phyloP scores from a whole-genome alignment of 2,329 filamentous ascomycete species.

The Fusarium sp. region DNA sequence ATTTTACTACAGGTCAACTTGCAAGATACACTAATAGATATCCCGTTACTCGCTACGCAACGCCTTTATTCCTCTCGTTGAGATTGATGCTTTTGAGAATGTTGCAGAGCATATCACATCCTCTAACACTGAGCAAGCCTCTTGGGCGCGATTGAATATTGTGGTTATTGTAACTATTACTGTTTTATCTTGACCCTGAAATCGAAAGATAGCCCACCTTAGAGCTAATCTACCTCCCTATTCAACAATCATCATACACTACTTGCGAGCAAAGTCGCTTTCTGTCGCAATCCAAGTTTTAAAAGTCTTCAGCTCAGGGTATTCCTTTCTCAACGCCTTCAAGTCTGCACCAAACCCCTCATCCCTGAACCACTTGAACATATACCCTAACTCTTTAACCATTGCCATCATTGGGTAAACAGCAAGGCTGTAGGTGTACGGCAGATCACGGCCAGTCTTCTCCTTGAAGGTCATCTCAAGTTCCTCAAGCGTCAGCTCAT shows the following conservation, averaged over 20 bases:
- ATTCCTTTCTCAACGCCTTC: constrained; percentile 12
- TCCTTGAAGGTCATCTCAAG: constrained; percentile 1
- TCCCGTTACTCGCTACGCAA: constrained; percentile 15
- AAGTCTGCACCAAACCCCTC: constrained; percentile 13
- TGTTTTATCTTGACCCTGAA: background rate
- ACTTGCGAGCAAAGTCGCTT: constrained; percentile 17
- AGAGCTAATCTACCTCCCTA: no score
- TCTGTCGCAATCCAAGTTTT: constrained; percentile 12
- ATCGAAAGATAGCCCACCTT: background rate
- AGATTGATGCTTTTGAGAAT: background rate
- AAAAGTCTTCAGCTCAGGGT: constrained; percentile 2
- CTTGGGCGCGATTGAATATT: background rate
- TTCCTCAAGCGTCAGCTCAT: constrained; percentile 11
- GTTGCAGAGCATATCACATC: background rate
- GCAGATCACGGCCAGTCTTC: constrained; percentile 4
- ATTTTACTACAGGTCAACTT: background rate
- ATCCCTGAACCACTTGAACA: constrained; percentile 27
- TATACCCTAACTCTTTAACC: constrained; percentile 20
- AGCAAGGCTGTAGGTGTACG: constrained; percentile 10
- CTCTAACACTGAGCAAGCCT: no score
- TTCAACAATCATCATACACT: rapidly evolving
- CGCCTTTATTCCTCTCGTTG: background rate
- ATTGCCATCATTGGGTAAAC: constrained; percentile 21
- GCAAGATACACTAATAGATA: background rate
- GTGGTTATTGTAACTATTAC: background rate